phyloP scores from a whole-genome alignment of 164 flowering plant genomes.

The Magnolia kwangsiensis region DNA sequence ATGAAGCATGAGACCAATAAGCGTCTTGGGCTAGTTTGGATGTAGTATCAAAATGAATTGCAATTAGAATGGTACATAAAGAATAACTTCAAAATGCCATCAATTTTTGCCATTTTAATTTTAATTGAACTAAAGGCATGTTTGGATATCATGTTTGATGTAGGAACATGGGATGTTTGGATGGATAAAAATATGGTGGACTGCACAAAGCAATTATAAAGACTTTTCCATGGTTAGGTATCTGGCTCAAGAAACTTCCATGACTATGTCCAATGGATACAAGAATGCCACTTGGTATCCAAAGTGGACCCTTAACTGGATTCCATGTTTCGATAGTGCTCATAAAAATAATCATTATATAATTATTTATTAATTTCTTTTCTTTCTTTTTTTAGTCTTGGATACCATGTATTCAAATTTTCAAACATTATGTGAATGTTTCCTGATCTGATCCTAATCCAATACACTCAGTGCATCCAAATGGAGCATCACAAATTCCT shows the following conservation, averaged over 20 bases:
- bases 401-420: not conserved
- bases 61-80: not conserved
- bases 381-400: not conserved
- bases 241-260: too few relatives aligned
- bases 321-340: not conserved
- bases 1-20: not conserved
- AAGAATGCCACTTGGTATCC: too few relatives aligned
- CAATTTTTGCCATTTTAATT: too few relatives aligned
- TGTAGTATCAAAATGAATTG: not conserved
- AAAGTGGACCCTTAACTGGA: not conserved
- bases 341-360: not conserved
- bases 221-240: too few relatives aligned
- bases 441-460: not conserved
- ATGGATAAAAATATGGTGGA: too few relatives aligned
- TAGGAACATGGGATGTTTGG: too few relatives aligned
- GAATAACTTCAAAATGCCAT: not conserved
- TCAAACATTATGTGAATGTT: not conserved
- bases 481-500: constrained; percentile 7
- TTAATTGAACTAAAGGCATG: too few relatives aligned
- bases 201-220: too few relatives aligned
- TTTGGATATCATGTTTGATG: too few relatives aligned
- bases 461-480: not conserved
- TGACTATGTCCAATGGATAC: too few relatives aligned
- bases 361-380: not conserved
- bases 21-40: not conserved